Base-by-base conservation (phyloP, 371 early-diverging fungal genomes). In the Batrachochytrium dendrobatidis region DNA sequence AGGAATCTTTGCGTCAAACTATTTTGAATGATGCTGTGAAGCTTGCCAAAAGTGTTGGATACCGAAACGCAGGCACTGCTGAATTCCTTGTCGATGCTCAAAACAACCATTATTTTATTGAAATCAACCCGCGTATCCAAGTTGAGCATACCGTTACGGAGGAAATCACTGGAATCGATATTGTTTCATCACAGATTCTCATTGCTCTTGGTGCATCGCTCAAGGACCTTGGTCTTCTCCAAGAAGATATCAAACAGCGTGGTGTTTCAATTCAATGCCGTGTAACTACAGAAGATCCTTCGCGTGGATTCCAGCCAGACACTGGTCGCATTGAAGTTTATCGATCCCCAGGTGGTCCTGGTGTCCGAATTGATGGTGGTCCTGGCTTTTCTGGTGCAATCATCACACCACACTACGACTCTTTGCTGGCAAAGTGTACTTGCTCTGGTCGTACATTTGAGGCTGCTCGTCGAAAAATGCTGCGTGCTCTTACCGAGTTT, bases 321-420 rank as follows among this genome's bases (percentile, higher is more conserved):
- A 90, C 91, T 1, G 99, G 98, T 60, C 85, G 87, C 60, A 92
- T 96, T 55, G 63, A 89, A 74, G 87, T 90, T 28, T 92, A 92
- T 73, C 83, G 92, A 53, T 86, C 93, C 12, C 83, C 91, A 2
- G 87, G 89, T 65, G 91, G 88, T 67, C 84, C 87, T 72, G 97
- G 92, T 60, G 89, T 92, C 30, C 89, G 94, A 61, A 73, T 94
- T 52, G 95, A 95, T 63, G 92, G 94, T 70, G 90, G 92, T 20
- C 72, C 72, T 22, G 73, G 69, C 1, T 72, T 65, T 58, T 51
- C 88, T n/a, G 95, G 95, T 53, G 89, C 92, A 3, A 79, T 91
- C 59, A 90, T 95, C 62, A 90, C 94, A 0, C 94, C 95, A 6
- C 85, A 90, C 75, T 95, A 94, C 71, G 99, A 99, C 75, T 94